Base-by-base conservation (phyloP, 192 early-diverging fungal species). In the Jimgerdemannia flammicorona region DNA sequence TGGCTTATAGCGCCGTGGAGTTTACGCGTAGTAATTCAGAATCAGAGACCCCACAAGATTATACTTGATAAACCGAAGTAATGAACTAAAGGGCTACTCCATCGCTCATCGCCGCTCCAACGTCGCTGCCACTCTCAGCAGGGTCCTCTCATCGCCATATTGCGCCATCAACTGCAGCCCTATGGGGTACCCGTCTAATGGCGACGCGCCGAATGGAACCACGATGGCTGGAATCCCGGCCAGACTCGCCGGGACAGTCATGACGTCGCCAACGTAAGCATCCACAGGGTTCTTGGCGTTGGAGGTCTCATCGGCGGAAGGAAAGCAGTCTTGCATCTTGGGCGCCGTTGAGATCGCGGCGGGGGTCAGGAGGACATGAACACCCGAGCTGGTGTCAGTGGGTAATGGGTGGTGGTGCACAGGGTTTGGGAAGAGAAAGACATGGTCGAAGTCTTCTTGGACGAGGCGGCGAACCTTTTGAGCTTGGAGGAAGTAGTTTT, bases 161-260 rank as follows among this genome's bases (percentile, higher is more conserved):
- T 96, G 95, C 3, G 90, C 89, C 42, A 93, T 77, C n/a, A 98
- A 78, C 78, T 98, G 97, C 63, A 98, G 77, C 2, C 95, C 95
- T 74, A 95, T 79, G 8, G 94, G 93, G 74, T 91, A 81, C 4
- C 87, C 29, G 29, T 29, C 29, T 29, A 29, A 29, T 1, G 29
- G 29, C 29, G 29, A 29, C 29, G 29, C 29, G 29, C 29, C 29
- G 29, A 29, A 29, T 29, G 29, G 29, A 29, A 29, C 29, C 29
- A 29, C 29, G 29, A 29, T 29, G 29, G 29, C 29, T 29, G 29
- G 29, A 29, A 29, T 29, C 29, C 29, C 29, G 29, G 29, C 29
- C 29, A 29, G 29, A 29, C 29, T 29, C 29, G 29, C 29, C 29
- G 29, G 29, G 29, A 29, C 29, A 29, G 29, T 29, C 29, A 29